These are phyloP conservation scores for Heterobasidion parviporum DNA, from an alignment of 1,284 basidiomycete species.

Conservation along the genomic window DNA sequence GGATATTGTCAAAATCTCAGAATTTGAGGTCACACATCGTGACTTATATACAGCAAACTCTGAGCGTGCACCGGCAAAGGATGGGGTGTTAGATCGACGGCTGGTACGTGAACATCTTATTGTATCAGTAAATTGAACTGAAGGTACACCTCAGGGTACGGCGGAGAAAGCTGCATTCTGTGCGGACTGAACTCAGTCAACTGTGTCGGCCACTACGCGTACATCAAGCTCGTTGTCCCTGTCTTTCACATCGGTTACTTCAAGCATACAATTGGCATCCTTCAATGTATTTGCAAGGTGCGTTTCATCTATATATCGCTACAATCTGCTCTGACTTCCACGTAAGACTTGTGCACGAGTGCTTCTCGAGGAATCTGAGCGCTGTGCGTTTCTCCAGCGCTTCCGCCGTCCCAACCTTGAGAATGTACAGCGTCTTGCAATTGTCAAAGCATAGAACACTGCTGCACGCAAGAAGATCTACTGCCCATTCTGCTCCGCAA, in stretches of 20 bases:
- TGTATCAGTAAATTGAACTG: neutral
- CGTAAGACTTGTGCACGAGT: conserved; percentile 90
- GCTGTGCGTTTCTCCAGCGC: conserved; percentile 76
- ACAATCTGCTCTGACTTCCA: neutral
- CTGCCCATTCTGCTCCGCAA: conserved; percentile 90
- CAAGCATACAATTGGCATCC: conserved; percentile 87
- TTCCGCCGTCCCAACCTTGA: conserved; percentile 90
- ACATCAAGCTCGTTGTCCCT: conserved; percentile 92
- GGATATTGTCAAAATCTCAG: conserved; percentile 88
- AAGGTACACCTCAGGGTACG: conserved; percentile 61
- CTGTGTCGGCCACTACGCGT: conserved; percentile 97
- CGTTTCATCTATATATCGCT: conserved; percentile 13
- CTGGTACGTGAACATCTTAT: conserved; percentile 44
- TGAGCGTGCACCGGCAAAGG: conserved; percentile 66
- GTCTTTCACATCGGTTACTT: conserved; percentile 99
- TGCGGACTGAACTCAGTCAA: conserved; percentile 90
- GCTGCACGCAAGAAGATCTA: conserved; percentile 86
- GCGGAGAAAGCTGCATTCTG: conserved; percentile 91
- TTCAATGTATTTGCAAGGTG: conserved; percentile 96
- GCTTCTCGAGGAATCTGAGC: conserved; percentile 81
- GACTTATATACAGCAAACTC: conserved; percentile 82
- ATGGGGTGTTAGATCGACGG: conserved; percentile 85
- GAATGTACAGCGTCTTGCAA: conserved; percentile 83
- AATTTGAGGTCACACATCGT: conserved; percentile 89
- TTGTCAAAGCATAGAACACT: conserved; percentile 84